These are phyloP conservation scores for Neocatenulostroma microsporum DNA, from an alignment of 2,329 filamentous ascomycete species.

Conservation along the genomic window DNA sequence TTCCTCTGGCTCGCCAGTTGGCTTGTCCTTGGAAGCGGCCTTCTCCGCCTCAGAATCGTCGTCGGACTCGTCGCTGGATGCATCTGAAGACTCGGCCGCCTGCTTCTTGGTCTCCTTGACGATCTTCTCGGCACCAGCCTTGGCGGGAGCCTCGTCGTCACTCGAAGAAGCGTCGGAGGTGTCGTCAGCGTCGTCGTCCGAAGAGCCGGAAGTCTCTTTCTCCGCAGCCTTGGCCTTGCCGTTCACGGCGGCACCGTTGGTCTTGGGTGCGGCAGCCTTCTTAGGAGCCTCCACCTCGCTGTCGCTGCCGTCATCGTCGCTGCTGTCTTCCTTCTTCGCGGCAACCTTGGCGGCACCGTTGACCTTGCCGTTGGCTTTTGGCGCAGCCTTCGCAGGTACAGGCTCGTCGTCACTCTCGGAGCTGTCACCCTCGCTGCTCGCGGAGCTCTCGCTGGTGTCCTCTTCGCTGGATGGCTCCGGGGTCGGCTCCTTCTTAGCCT, in stretches of 20 bases:
- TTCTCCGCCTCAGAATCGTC: slow-evolving; percentile 14
- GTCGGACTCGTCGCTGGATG: slow-evolving; percentile 21
- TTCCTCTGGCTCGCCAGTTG: slow-evolving; percentile 4
- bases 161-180: slow-evolving; percentile 28
- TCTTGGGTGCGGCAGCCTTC: slow-evolving; percentile 28
- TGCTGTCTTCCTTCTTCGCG: slow-evolving; percentile 12
- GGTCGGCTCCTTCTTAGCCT: slow-evolving; percentile 42
- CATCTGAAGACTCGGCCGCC: too few species aligned
- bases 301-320: slow-evolving; percentile 12
- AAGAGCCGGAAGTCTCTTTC: slow-evolving; percentile 18
- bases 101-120: not conserved
- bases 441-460: slow-evolving; percentile 29
- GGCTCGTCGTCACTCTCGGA: slow-evolving; percentile 30
- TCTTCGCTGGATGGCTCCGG: slow-evolving; percentile 36
- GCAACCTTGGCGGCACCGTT: slow-evolving; percentile 22
- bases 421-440: slow-evolving; percentile 28
- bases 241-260: slow-evolving; percentile 21
- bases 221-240: slow-evolving; percentile 21
- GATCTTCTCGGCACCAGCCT: slow-evolving; percentile 16
- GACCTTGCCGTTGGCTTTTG: slow-evolving; percentile 25
- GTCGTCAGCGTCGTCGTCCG: slow-evolving; percentile 20
- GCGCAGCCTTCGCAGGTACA: slow-evolving; percentile 10
- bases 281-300: slow-evolving; percentile 24
- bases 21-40: slow-evolving; percentile 5
- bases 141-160: slow-evolving; percentile 21